Base-by-base conservation (phyloP, 495 filamentous ascomycete species). In the Penicillium canariense region DNA sequence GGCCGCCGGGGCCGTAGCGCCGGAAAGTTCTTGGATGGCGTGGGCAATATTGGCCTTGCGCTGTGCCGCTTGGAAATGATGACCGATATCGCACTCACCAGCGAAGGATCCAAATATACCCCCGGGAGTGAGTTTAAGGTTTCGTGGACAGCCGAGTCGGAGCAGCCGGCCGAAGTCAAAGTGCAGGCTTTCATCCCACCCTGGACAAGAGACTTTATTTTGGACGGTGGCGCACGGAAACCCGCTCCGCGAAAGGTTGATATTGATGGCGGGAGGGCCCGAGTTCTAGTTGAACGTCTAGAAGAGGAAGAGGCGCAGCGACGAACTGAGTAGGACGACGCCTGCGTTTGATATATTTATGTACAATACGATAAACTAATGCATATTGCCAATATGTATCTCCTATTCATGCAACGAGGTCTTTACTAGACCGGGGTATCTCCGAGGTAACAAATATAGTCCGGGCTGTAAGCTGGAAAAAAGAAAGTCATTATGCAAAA, bases 21-120 rank as follows among this genome's bases (percentile, higher is more conserved):
- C 0, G 94, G 93, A 5, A 95, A 90, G 54, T 91, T 85, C 68
- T 67, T 97, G 44, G 71, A 68, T 1, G 85, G 88, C 0, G 70
- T 92, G 14, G 91, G 91, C 0, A 96, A 96, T 65, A 73, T 97
- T 20, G 94, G 93, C 2, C 72, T 98, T 44, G 91, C 85, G n/a
- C 64, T 96, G 43, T 96, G 92, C 62, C 81, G 93, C 54, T 65
- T 98, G 66, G 92, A 95, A 76, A 81, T 83, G 68, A 96, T 96
- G 91, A 93, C 89, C 1, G 85, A 87, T 67, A 68, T 91, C 23
- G 67, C 67, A 27, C 63, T 90, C 40, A 86, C 83, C 3, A 85
- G 81, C 2, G 87, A 88, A 65, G 77, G 73, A 2, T 78, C 74
- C 27, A 71, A 72, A 31, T 84, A 74, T 67, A 77, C 51, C 39